Conservation (phyloP, 1,284 basidiomycete genomes). For the Exobasidium rhododendri region DNA sequence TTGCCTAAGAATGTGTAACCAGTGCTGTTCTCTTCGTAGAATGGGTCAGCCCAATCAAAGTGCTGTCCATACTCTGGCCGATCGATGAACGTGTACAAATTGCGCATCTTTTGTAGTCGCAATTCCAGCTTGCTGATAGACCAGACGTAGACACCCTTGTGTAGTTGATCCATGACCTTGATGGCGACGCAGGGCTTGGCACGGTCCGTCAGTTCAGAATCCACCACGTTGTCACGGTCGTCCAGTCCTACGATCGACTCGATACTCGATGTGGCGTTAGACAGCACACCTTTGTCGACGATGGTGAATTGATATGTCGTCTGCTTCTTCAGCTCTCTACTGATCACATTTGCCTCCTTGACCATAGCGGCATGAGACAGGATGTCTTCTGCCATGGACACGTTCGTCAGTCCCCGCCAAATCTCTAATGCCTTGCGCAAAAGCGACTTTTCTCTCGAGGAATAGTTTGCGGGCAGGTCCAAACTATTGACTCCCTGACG, state of each 20-base stretch:
- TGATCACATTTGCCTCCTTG: slow-evolving; percentile 78
- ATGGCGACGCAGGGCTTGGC: slow-evolving; percentile 72
- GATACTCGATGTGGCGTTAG: slow-evolving; percentile 74
- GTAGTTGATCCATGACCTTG: slow-evolving; percentile 67
- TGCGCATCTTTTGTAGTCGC: slow-evolving; percentile 88
- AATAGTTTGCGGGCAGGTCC: slow-evolving; percentile 24
- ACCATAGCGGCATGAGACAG: slow-evolving; percentile 79
- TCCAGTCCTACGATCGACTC: slow-evolving; percentile 76
- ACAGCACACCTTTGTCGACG: slow-evolving; percentile 74
- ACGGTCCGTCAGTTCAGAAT: slow-evolving; percentile 32
- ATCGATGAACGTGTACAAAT: slow-evolving; percentile 85
- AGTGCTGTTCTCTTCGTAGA: slow-evolving; percentile 66
- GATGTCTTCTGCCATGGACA: slow-evolving; percentile 79
- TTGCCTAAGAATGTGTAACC: slow-evolving; percentile 69
- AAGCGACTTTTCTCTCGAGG: slow-evolving; percentile 25
- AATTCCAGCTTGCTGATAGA: slow-evolving; percentile 81
- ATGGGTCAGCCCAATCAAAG: slow-evolving; percentile 87
- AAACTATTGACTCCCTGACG: slow-evolving; percentile 10
- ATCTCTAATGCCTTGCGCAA: slow-evolving; percentile 69
- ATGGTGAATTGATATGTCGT: slow-evolving; percentile 89
- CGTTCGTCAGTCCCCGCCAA: slow-evolving; percentile 65
- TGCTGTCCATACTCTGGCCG: slow-evolving; percentile 73
- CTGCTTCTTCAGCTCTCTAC: slow-evolving; percentile 66
- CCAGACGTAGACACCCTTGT: slow-evolving; percentile 61
- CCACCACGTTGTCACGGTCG: slow-evolving; percentile 72